Conservation (phyloP, 768 basidiomycete genomes). For the Mycena olivaceomarginata region DNA sequence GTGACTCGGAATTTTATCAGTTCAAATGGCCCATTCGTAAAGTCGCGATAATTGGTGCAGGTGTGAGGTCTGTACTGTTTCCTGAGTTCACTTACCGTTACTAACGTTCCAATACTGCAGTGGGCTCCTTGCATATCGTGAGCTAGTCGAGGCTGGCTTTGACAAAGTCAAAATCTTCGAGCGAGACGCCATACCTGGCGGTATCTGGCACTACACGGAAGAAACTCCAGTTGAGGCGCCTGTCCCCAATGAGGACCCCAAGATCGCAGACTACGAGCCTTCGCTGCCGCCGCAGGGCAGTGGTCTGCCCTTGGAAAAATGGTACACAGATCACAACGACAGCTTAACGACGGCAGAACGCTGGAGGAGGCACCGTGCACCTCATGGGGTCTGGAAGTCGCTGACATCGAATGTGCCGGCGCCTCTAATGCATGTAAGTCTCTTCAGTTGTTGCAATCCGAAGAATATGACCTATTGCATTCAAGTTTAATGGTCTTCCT, state of each 20-base stretch:
- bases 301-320: constrained; percentile 52
- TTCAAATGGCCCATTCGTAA: constrained; percentile 61
- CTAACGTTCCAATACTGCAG: constrained; percentile 42
- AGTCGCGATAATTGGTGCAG: constrained; percentile 65
- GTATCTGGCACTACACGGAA: constrained; percentile 66
- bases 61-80: constrained; percentile 57
- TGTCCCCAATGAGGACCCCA: constrained; percentile 56
- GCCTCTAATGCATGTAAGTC: background rate
- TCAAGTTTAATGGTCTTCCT: constrained; percentile 55
- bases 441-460: background rate
- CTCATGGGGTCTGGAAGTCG: constrained; percentile 8
- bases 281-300: constrained; percentile 57
- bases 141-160: constrained; percentile 57
- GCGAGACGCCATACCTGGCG: constrained; percentile 60
- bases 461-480: constrained; percentile 35
- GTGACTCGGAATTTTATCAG: constrained; percentile 49
- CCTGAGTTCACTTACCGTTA: background rate
- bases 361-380: constrained; percentile 14
- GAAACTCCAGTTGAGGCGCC: constrained; percentile 57
- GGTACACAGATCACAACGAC: constrained; percentile 38
- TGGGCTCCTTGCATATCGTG: constrained; percentile 59
- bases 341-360: constrained; percentile 40
- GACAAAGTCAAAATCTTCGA: constrained; percentile 45
- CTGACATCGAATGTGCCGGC: background rate
- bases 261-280: constrained; percentile 58